phyloP scores from a whole-genome alignment of 768 basidiomycete species.

The Boletales sp. region DNA sequence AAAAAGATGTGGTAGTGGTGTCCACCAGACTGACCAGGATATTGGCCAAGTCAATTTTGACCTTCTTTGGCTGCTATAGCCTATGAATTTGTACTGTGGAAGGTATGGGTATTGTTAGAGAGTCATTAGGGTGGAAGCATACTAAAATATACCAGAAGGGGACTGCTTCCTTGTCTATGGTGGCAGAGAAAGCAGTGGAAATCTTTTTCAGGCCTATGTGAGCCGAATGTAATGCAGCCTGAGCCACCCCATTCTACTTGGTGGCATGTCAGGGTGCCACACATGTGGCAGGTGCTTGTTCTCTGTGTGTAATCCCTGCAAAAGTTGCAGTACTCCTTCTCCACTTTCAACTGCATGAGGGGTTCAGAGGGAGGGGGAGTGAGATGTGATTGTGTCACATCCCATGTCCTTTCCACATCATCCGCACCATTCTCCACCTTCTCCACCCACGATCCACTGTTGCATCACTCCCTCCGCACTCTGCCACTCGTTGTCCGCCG shows the following conservation, averaged over 20 bases:
- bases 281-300: not conserved
- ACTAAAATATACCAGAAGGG: not conserved
- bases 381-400: too few species aligned
- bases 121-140: not conserved
- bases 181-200: not conserved
- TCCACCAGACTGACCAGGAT: not conserved
- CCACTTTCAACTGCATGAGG: not conserved
- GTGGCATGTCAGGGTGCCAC: not conserved
- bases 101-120: too few species aligned
- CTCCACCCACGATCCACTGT: too few species aligned
- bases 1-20: not conserved
- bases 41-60: not conserved
- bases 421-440: too few species aligned
- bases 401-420: too few species aligned
- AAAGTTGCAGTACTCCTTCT: not conserved
- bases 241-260: not conserved
- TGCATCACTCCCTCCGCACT: too few species aligned
- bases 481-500: too few species aligned
- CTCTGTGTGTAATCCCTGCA: not conserved
- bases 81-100: not conserved
- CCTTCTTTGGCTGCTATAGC: not conserved
- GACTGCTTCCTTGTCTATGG: not conserved
- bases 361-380: too few species aligned
- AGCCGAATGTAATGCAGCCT: not conserved
- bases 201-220: not conserved